Evolutionary conservation across 257 asterid genomes (phyloP).

Genomic region (Craterostigma plantagineum): DNA sequence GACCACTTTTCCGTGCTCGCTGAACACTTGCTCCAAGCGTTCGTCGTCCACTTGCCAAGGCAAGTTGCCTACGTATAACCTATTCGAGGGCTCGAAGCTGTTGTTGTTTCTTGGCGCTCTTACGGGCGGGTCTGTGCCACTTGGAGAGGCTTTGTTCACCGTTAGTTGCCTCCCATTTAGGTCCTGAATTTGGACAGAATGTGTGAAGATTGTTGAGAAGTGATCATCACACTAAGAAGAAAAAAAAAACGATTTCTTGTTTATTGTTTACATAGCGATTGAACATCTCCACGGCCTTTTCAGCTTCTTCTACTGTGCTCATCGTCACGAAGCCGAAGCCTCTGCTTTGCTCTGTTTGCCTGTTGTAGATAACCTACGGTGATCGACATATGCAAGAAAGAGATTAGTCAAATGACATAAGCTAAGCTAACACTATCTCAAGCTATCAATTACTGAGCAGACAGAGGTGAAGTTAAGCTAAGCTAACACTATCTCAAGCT

Average conservation of each 20-base stretch:
- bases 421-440: no score
- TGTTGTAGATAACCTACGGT: conserved; percentile 51
- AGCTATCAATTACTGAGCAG: no score
- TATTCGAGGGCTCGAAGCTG: conserved; percentile 26
- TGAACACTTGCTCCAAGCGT: conserved; percentile 54
- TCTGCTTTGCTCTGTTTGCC: conserved; percentile 67
- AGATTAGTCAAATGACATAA: no score
- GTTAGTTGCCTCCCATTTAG: conserved; percentile 47
- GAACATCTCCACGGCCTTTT: conserved; percentile 66
- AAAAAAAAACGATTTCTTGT: neutral
- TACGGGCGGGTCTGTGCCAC: conserved; percentile 48
- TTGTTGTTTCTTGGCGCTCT: conserved; percentile 28
- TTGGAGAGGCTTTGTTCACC: conserved; percentile 70
- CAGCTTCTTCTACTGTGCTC: conserved; percentile 83
- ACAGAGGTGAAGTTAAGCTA: no score
- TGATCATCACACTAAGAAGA: neutral
- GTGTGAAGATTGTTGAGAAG: neutral
- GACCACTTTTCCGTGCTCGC: conserved; percentile 67
- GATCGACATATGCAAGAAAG: no score
- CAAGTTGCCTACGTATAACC: conserved; percentile 74
- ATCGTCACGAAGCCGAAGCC: conserved; percentile 89
- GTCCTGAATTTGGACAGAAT: conserved; percentile 26
- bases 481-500: no score
- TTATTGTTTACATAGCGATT: conserved; percentile 33
- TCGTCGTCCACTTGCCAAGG: conserved; percentile 67